A percentile compares a stretch with the other conserved stretches of the same genome.
Conservation (phyloP, 768 basidiomycete species). For the Pleurotus giganteus region DNA sequence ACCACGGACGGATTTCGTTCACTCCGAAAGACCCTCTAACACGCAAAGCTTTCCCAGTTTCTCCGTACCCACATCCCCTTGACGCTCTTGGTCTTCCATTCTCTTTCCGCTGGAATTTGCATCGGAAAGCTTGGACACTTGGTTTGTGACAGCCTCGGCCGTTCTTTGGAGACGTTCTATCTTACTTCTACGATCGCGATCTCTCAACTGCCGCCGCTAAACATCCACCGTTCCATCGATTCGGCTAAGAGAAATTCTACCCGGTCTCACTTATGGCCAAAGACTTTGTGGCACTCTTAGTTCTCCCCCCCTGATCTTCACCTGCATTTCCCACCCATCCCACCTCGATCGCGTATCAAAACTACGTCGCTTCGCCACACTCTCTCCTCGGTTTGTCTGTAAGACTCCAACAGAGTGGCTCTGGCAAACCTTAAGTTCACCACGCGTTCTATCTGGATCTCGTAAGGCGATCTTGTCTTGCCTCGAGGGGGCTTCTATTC, state of each 20-base stretch:
- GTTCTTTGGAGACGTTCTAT: slow-evolving; percentile 9
- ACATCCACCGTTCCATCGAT: slow-evolving; percentile 5
- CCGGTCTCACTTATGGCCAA: slow-evolving; percentile 2
- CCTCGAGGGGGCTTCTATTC: slow-evolving; percentile 1
- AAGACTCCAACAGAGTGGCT: not conserved
- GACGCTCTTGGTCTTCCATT: slow-evolving; percentile 5
- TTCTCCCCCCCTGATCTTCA: slow-evolving; percentile 7
- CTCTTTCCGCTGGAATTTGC: not conserved
- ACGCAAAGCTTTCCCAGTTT: slow-evolving; percentile 5
- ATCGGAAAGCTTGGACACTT: not conserved
- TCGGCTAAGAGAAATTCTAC: not conserved
- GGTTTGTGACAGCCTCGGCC: not conserved
- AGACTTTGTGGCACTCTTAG: slow-evolving; percentile 1
- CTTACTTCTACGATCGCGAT: slow-evolving; percentile 5
- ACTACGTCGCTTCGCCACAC: not conserved
- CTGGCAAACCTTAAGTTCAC: slow-evolving; percentile 1
- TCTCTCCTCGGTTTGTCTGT: slow-evolving; percentile 1
- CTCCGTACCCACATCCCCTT: slow-evolving; percentile 7
- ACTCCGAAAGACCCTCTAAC: slow-evolving; percentile 2
- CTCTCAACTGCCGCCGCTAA: not conserved
- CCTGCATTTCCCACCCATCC: slow-evolving; percentile 2
- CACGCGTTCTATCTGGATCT: slow-evolving; percentile 2
- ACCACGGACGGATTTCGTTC: not conserved
- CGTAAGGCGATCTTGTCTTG: not conserved
- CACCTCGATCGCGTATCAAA: slow-evolving; percentile 8